Evolutionary conservation across 805 yeast species (phyloP).

Genomic region (Yarrowia yakushimensis): DNA sequence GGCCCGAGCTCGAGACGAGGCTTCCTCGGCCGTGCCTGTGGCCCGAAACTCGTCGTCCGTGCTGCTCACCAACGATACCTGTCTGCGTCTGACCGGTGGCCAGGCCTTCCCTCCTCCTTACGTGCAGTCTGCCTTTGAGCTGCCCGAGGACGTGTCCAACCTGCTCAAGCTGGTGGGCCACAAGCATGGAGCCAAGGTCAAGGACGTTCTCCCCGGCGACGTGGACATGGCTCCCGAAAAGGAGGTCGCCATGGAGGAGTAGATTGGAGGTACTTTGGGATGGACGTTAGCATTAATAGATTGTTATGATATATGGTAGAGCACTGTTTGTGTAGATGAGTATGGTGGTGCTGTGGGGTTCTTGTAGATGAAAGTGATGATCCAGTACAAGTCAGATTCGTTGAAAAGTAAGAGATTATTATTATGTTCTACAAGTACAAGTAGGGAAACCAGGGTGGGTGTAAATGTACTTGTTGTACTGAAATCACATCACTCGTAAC

Average conservation of each 20-base stretch:
- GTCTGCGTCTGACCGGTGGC: conserved; percentile 81
- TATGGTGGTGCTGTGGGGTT: no score
- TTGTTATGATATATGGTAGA: neutral
- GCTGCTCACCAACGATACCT: conserved; percentile 55
- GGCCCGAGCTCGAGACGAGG: conserved; percentile 35
- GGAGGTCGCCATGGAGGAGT: conserved; percentile 1
- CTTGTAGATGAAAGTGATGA: no score
- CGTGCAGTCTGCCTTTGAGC: conserved; percentile 75
- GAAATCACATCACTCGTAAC: no score
- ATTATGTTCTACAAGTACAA: no score
- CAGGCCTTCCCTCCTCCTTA: conserved; percentile 71
- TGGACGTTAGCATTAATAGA: conserved; percentile 12
- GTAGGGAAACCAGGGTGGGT: no score
- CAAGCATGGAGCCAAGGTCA: conserved; percentile 36
- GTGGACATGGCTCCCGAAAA: conserved; percentile 7
- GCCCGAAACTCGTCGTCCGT: conserved; percentile 82
- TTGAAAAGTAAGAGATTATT: no score
- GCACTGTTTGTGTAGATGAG: no score
- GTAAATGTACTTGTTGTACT: no score
- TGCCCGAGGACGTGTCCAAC: conserved; percentile 45
- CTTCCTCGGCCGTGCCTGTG: conserved; percentile 55
- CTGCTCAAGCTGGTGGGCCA: conserved; percentile 34
- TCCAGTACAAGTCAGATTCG: no score
- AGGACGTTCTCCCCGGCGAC: conserved; percentile 34
- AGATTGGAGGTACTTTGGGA: no score